Percentiles rank a stretch among this genome's conserved stretches.
These are phyloP conservation scores for Solanum chiquidenum DNA, from an alignment of 257 asterid species.

Conservation along the genomic window DNA sequence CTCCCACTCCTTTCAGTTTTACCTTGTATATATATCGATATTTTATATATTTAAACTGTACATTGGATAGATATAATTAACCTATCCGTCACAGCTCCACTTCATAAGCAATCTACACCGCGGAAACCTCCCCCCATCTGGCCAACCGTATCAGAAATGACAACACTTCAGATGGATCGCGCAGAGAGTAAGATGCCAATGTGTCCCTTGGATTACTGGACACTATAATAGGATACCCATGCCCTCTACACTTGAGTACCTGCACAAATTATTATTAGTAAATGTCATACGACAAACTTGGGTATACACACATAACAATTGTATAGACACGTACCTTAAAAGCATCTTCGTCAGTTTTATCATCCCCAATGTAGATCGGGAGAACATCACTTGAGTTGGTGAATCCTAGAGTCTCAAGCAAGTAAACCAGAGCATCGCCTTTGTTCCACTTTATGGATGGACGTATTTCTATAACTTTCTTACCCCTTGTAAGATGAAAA, in stretches of 20 bases:
- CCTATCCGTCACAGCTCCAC: neutral
- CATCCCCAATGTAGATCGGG: slow-evolving; percentile 73
- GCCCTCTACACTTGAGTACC: slow-evolving; percentile 36
- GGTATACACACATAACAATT: neutral
- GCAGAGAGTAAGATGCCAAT: slow-evolving; percentile 46
- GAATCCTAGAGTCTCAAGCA: slow-evolving; percentile 53
- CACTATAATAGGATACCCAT: slow-evolving; percentile 58
- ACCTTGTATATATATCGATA: neutral
- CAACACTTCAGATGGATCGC: slow-evolving; percentile 50
- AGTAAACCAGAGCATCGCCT: slow-evolving; percentile 58
- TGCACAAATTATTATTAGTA: slow-evolving; percentile 1
- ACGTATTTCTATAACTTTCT: slow-evolving; percentile 69
- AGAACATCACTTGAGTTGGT: slow-evolving; percentile 30
- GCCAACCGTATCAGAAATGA: slow-evolving; percentile 43
- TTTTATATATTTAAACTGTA: neutral
- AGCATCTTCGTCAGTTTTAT: slow-evolving; percentile 81
- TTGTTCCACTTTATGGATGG: slow-evolving; percentile 86
- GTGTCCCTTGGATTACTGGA: slow-evolving; percentile 57
- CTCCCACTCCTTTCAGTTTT: neutral
- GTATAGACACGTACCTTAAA: slow-evolving; percentile 38
- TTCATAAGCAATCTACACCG: neutral
- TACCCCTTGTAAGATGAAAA: slow-evolving; percentile 65
- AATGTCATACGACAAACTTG: neutral
- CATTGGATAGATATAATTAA: neutral
- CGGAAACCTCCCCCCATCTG: slow-evolving; percentile 17